These are phyloP conservation scores for Beauveria caledonica DNA, from an alignment of 2,329 filamentous ascomycete genomes.

Conservation along the genomic window DNA sequence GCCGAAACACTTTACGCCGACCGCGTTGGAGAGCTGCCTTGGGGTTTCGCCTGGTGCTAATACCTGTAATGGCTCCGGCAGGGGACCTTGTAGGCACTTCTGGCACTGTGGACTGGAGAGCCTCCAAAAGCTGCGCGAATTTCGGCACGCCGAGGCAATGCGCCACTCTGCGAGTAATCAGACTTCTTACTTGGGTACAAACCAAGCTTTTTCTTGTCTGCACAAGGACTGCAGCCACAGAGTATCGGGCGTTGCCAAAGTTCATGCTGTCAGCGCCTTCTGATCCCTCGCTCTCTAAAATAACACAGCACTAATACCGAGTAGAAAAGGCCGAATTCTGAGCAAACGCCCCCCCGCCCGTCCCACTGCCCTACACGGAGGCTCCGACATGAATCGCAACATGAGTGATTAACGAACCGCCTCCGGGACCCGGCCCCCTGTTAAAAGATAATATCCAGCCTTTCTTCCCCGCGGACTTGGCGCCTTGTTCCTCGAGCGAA, in stretches of 20 bases:
- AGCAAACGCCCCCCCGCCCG: background rate
- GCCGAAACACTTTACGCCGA: background rate
- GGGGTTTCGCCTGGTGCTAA: background rate
- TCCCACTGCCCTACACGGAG: background rate
- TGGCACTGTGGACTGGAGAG: background rate
- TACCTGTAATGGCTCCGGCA: background rate
- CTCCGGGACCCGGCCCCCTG: background rate
- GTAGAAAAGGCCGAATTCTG: background rate
- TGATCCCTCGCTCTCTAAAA: background rate
- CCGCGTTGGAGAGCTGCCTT: background rate
- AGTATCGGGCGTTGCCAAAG: too few relatives aligned
- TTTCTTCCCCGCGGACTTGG: slow-evolving; percentile 4
- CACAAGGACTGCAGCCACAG: too few relatives aligned
- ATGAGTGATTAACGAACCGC: slow-evolving; percentile 3
- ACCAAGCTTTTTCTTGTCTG: too few relatives aligned
- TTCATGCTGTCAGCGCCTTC: background rate
- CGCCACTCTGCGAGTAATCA: background rate
- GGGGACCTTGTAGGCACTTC: background rate
- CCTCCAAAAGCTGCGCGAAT: background rate
- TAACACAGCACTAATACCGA: too few relatives aligned
- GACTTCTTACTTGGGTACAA: too few relatives aligned
- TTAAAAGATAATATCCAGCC: background rate
- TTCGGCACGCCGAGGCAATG: background rate
- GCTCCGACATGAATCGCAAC: background rate
- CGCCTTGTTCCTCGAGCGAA: background rate